These are phyloP conservation scores for Vigna nakashimae DNA, from an alignment of 306 rosid genomes.

Conservation along the genomic window DNA sequence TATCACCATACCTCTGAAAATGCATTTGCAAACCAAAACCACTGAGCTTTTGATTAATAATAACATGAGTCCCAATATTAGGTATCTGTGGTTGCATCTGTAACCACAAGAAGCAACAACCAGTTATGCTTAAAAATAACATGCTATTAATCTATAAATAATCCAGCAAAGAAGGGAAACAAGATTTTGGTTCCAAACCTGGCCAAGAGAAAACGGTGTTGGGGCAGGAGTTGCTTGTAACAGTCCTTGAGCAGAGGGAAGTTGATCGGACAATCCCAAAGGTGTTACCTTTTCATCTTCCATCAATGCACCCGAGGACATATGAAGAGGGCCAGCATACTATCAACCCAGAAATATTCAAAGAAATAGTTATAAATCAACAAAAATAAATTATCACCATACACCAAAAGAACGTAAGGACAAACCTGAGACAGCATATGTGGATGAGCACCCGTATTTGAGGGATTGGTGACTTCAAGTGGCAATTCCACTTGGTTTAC, in stretches of 20 bases:
- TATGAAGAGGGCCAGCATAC: slow-evolving; percentile 89
- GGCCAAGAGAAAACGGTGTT: slow-evolving; percentile 72
- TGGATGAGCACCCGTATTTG: slow-evolving; percentile 76
- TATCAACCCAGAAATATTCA: slow-evolving; percentile 45
- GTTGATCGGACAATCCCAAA: slow-evolving; percentile 79
- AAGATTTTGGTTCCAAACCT: slow-evolving; percentile 54
- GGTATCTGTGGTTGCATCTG: slow-evolving; percentile 83
- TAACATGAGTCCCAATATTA: slow-evolving; percentile 79
- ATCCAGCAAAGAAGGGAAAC: slow-evolving; percentile 18
- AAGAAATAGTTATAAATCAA: slow-evolving; percentile 4
- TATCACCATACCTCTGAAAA: slow-evolving; percentile 82
- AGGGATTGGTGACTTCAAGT: slow-evolving; percentile 71
- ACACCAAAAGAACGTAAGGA: slow-evolving; percentile 14
- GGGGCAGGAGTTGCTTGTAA: slow-evolving; percentile 72
- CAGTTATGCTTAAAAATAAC: slow-evolving; percentile 24
- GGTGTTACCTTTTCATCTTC: slow-evolving; percentile 89
- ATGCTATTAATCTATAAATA: not conserved
- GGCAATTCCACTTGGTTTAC: slow-evolving; percentile 88
- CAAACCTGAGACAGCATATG: slow-evolving; percentile 88
- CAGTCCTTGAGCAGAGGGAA: slow-evolving; percentile 85
- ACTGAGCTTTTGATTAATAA: slow-evolving; percentile 86
- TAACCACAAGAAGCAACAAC: slow-evolving; percentile 42
- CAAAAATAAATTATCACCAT: not conserved
- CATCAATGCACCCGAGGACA: slow-evolving; percentile 70
- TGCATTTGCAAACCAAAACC: slow-evolving; percentile 75